Base-by-base conservation (phyloP, 768 basidiomycete genomes). In the Gymnopilus dilepis region DNA sequence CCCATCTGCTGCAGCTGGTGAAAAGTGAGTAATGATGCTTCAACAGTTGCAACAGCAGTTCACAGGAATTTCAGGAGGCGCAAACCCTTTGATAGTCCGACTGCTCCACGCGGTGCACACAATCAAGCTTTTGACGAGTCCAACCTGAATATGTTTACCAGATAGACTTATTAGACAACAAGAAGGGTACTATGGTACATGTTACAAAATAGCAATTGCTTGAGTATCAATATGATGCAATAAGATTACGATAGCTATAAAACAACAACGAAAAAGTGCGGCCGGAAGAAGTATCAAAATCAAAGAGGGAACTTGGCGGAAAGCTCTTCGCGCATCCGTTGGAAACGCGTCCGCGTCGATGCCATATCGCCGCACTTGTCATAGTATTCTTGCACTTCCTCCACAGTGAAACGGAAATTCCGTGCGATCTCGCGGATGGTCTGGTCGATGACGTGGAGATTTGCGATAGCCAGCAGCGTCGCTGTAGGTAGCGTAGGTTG, bases 1-100 rank as follows among this genome's bases (percentile, higher is more conserved):
- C 75, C 97, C 97, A 30, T 96, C 94, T 37, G 87, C 91, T 24
- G 97, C 97, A 22, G 97, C 96, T 17, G 97, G 97, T 37, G 97
- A 99, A 79, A 94, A 90, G 94, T 95, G 67, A 56, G 87, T 79
- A 19, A 6, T 26, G 6, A 30, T 26, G 53, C 31, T 33, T 58
- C 45, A 11, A n/a, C 19, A 31, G 28, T 26, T 58, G 13, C n/a
- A 31, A 28, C 38, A 30, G 33, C 22, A 68, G 54, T 63, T 52
- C 48, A 51, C 24, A 34, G 33, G 48, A 65, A 42, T n/a, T n/a
- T n/a, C 64, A 95, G 93, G 73, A 87, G 88, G 65, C 84, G 88
- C 41, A 92, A 91, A 69, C 86, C 86, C 2, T 90, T 87, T 67
- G 87, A 89, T 55, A 92, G 90, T 63, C 93, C 93, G 24, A 86